Evolutionary conservation across 169 alveolate species (phyloP).

Genomic region (Babesia ovata): DNA sequence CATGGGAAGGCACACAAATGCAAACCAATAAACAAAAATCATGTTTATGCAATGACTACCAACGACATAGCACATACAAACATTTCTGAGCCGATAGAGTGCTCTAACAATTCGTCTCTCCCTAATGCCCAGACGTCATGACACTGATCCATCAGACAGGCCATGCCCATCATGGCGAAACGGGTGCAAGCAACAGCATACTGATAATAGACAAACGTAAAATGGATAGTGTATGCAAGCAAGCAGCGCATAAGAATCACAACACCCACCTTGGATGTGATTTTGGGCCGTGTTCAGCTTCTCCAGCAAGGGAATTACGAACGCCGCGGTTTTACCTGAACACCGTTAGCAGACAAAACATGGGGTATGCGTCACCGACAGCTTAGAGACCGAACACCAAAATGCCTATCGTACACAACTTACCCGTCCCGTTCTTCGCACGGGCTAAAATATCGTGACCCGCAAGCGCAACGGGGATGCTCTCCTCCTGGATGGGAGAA

Average conservation of each 20-base stretch:
- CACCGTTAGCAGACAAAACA: neutral
- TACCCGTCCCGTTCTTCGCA: conserved; percentile 99
- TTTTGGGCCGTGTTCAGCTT: conserved; percentile 71
- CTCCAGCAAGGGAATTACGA: conserved; percentile 96
- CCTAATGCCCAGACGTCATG: too few relatives aligned
- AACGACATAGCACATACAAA: too few relatives aligned
- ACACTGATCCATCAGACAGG: neutral
- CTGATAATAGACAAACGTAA: neutral
- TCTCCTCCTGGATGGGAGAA: conserved; percentile 98
- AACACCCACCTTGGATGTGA: conserved; percentile 73
- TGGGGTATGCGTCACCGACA: neutral
- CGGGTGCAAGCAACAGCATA: too few relatives aligned
- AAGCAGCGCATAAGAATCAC: neutral
- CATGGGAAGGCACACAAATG: too few relatives aligned
- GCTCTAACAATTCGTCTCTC: too few relatives aligned
- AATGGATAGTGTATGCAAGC: neutral
- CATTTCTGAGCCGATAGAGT: too few relatives aligned
- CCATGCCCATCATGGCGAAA: too few relatives aligned
- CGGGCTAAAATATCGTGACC: conserved; percentile 96
- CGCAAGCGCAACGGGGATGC: conserved; percentile 96
- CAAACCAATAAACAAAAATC: too few relatives aligned
- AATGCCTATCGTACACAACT: neutral
- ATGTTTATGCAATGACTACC: too few relatives aligned
- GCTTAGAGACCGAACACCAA: neutral
- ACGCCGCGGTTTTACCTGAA: conserved; percentile 96